These are phyloP conservation scores for Colletotrichum endophyticum DNA, from an alignment of 2,329 filamentous ascomycete genomes.

Conservation along the genomic window DNA sequence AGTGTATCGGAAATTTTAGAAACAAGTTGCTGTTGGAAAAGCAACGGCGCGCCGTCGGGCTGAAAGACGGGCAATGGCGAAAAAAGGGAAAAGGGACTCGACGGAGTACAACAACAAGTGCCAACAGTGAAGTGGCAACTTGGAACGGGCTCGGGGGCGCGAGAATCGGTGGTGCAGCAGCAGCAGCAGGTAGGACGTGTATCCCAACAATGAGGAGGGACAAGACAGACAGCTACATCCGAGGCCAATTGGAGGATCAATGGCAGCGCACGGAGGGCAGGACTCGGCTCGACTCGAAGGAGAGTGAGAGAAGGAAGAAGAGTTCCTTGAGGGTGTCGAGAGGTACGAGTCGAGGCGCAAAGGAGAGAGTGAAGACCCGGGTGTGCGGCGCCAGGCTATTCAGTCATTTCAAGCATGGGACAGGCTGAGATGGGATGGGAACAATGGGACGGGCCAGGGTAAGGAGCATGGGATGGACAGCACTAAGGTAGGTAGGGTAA, in stretches of 20 bases:
- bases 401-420: conserved; percentile 13
- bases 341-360: neutral
- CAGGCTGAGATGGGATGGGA: conserved; percentile 19
- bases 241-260: conserved; percentile 3
- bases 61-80: neutral
- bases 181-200: neutral
- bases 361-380: neutral
- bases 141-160: neutral
- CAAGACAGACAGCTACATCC: conserved; percentile 4
- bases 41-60: conserved; percentile 5
- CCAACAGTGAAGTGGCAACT: conserved; percentile 16
- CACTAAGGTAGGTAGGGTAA: neutral
- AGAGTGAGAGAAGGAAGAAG: neutral
- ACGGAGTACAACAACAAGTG: neutral
- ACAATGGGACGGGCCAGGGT: conserved; percentile 3
- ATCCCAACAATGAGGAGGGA: neutral
- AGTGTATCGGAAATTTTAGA: neutral
- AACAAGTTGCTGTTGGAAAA: conserved; percentile 1
- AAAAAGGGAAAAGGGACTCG: neutral
- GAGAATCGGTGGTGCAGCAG: neutral
- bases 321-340: neutral
- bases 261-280: conserved; percentile 2
- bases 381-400: conserved; percentile 9
- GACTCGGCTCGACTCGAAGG: neutral
- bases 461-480: conserved; percentile 1